Evolutionary conservation across 768 basidiomycete species (phyloP), one percentile per base, ranked within the genome.

Genomic region (Tricholoma terreum): DNA sequence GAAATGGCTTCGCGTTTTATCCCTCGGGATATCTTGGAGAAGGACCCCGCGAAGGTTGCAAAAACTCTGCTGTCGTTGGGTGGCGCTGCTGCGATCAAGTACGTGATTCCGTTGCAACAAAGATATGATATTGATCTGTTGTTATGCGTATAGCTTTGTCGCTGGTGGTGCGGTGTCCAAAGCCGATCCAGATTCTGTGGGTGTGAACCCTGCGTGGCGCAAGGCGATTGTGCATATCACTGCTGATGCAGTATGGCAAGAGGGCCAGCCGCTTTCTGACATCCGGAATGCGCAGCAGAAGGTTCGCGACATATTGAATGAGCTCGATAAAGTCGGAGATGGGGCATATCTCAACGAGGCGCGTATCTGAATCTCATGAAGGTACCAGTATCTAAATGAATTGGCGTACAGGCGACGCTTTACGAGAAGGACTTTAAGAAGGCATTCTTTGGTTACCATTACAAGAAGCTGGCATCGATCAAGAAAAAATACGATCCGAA

Each of bases 271-370:
- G 30, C 12, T 52, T 43, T 31, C 51, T 3, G 51, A 57, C 35
- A 50, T 56, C 52, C 15, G 61, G 57, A 40, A 50, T 65, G 49
- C 48, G 34, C 19, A 40, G 65, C 27, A 62, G 63, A 33, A 11
- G n/a, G 17, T 56, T 5, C 42, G 46, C 51, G 50, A 57, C 2
- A 58, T 61, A 21, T 58, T 71, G 4, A 58, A 62, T 19, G 50
- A 59, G 4, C 46, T 74, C 21, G 69, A 71, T 40, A 50, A 48
- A 3, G 53, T 70, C 4, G 73, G 72, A 19, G 58, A 75, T 6
- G 78, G 77, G 4, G 71, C 80, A 2, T 81, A 82, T 63, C 69
- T 80, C 43, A 80, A 81, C 58, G 80, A 84, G 73, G 80, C 76
- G 17, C 17, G 69, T 17, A 22, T 9, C 38, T 33, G 17, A 4